These are phyloP conservation scores for Xylaria sp. DNA, from an alignment of 2,329 filamentous ascomycete genomes.

Conservation along the genomic window DNA sequence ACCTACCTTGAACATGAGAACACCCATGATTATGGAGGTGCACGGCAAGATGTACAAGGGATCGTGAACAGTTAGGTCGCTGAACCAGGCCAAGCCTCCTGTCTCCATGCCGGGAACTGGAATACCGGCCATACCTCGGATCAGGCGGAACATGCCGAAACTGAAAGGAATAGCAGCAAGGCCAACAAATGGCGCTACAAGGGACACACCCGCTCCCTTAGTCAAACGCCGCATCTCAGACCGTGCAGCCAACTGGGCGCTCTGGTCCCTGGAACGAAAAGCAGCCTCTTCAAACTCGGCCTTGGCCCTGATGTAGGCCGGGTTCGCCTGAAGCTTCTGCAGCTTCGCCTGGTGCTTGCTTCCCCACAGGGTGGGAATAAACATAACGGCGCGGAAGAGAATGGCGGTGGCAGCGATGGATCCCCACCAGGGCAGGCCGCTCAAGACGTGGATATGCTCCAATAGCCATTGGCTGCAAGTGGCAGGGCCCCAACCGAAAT, in stretches of 20 bases:
- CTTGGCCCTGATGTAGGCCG: slow-evolving; percentile 57
- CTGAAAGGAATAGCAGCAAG: slow-evolving; percentile 70
- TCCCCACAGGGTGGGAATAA: slow-evolving; percentile 68
- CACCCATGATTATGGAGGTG: slow-evolving; percentile 61
- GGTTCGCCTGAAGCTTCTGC: slow-evolving; percentile 60
- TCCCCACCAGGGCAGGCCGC: slow-evolving; percentile 81
- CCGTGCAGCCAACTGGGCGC: slow-evolving; percentile 52
- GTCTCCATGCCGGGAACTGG: slow-evolving; percentile 80
- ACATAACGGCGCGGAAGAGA: slow-evolving; percentile 66
- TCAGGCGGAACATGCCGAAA: slow-evolving; percentile 79
- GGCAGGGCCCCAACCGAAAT: slow-evolving; percentile 85
- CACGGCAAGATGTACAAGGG: slow-evolving; percentile 78
- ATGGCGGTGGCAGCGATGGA: slow-evolving; percentile 72
- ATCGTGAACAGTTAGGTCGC: slow-evolving; percentile 76
- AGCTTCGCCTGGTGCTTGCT: slow-evolving; percentile 68
- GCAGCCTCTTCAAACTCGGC: slow-evolving; percentile 56
- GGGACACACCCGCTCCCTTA: slow-evolving; percentile 59
- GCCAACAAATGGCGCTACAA: slow-evolving; percentile 57
- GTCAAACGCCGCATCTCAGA: slow-evolving; percentile 57
- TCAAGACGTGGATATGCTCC: slow-evolving; percentile 81
- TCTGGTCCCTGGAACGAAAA: slow-evolving; percentile 49
- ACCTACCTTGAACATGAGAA: slow-evolving; percentile 63
- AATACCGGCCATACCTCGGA: slow-evolving; percentile 74
- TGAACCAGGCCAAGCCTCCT: slow-evolving; percentile 78
- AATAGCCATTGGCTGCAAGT: slow-evolving; percentile 74